Evolutionary conservation across 495 filamentous ascomycete genomes (phyloP), one percentile per base, ranked within the genome.

Genomic region (Thermothielavioides terrestris): DNA sequence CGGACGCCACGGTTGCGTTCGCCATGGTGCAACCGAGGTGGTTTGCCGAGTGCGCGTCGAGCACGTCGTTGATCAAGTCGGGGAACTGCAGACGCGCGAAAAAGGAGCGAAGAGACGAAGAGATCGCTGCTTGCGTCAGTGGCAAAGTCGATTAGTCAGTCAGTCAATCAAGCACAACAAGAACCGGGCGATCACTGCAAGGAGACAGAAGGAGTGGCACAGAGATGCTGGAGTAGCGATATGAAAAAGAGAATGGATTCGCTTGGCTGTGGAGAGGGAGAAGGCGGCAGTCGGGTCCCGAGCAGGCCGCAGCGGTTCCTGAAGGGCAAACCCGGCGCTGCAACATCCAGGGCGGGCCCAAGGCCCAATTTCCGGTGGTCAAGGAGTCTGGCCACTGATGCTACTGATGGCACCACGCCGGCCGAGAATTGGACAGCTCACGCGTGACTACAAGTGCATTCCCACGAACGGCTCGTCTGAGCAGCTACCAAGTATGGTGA

Each of bases 1-100:
- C 68, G 44, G 66, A 63, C 35, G 60, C 52, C 31, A 66, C 22
- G 21, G 71, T 72, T 20, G 58, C 36, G 60, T 76, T 77, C 23
- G 70, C 58, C 70, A 77, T 78, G 49, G 62, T 47, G 49, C 22
- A 12, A 31, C 28, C 30, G 11, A 27, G 42, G 17, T 25, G 17
- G 28, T 18, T 4, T 17, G 34, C 40, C 37, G 45, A 21, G 27
- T 23, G 56, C 41, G 63, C 58, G 47, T 56, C 58, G 49, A 56
- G 35, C 30, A 35, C 15, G 49, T 32, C 14, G 32, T n/a, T n/a
- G n/a, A n/a, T n/a, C n/a, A n/a, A 32, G 42, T 20, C 20, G 45
- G 34, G 28, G 42, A 40, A 26, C 8, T 42, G 42, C 36, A 27
- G 22, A 17, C 14, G 34, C 39, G 30, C 11, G 25, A 27, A 30